Evolutionary conservation across 371 early-diverging fungal species (phyloP), one percentile per base, ranked within the genome.

Genomic region (Catenaria anguillulae): DNA sequence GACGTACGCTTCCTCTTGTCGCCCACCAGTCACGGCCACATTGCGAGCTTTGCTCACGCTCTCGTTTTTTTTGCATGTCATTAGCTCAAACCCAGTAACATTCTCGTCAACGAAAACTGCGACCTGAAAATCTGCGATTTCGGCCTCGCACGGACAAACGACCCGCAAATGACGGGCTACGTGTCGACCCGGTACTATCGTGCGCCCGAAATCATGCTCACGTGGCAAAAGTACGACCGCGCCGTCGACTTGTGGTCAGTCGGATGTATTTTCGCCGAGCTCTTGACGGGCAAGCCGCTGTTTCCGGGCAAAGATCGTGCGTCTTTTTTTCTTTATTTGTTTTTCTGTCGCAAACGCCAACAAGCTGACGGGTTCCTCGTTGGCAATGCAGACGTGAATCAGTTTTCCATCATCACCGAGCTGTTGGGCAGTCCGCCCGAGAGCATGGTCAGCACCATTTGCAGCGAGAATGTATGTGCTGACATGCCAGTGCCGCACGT

Each of bases 181-280:
- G 97, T 96, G 15, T 87, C 95, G 10, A 99, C 99, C 2, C 79
- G 98, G 60, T 98, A 98, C 78, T 99, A 98, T 72, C 87, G 98
- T 68, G 90, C 99, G 23, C 98, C 99, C 35, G 99, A 99, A 68
- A 88, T 99, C 68, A 95, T 99, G 89, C 74, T 98, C 62, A 97
- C 97, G n/a, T 89, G 89, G 89, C 92, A 92, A 71, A 90, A 89
- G 67, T 99, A 98, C 73, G 90, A 89, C 61, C 88, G 89, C 52
- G 92, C 86, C 84, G 91, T 99, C 37, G 99, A 99, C 75, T 91
- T 99, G 68, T 99, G 99, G 99, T 90, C 91, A 73, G 80, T 95
- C n/a, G 99, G 98, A 29, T 98, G 98, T 75, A 98, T 99, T 62
- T 87, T 98, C 68, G 93, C 93, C 37, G 99, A 98, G 76, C 91